phyloP scores from a whole-genome alignment of 306 rosid species.

The Hippophae tibetana region DNA sequence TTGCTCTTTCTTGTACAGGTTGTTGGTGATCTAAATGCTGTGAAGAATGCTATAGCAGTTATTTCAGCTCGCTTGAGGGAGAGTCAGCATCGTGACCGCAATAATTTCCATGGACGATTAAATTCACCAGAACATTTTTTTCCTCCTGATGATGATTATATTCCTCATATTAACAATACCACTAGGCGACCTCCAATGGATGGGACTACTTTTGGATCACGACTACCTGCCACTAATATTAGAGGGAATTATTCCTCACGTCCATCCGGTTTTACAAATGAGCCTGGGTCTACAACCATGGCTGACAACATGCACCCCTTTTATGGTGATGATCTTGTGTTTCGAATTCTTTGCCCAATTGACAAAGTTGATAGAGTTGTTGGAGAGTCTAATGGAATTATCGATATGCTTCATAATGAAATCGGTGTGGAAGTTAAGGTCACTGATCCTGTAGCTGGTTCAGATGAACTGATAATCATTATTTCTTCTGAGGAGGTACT shows the following conservation, averaged over 20 bases:
- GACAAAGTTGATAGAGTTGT: slow-evolving; percentile 60
- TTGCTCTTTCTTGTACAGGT: slow-evolving; percentile 43
- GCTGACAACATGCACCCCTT: slow-evolving; percentile 46
- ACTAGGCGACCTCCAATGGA: slow-evolving; percentile 64
- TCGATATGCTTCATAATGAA: slow-evolving; percentile 74
- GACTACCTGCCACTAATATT: slow-evolving; percentile 33
- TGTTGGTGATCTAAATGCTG: slow-evolving; percentile 67
- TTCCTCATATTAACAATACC: slow-evolving; percentile 46
- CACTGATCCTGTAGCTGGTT: slow-evolving; percentile 56
- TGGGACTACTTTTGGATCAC: slow-evolving; percentile 53
- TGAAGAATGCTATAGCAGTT: slow-evolving; percentile 58
- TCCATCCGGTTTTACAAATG: slow-evolving; percentile 44
- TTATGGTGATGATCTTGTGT: slow-evolving; percentile 71
- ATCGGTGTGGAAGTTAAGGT: slow-evolving; percentile 84
- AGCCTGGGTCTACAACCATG: slow-evolving; percentile 44
- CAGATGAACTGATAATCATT: slow-evolving; percentile 68
- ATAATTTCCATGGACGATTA: slow-evolving; percentile 65
- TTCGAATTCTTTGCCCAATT: slow-evolving; percentile 81
- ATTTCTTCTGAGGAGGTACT: slow-evolving; percentile 92
- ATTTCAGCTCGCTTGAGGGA: slow-evolving; percentile 91
- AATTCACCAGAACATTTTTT: slow-evolving; percentile 81
- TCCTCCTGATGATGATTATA: slow-evolving; percentile 71
- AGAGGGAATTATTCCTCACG: slow-evolving; percentile 56
- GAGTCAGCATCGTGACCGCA: slow-evolving; percentile 96
- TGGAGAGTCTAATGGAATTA: slow-evolving; percentile 80